Percentiles rank a stretch among this genome's conserved stretches.
These are phyloP conservation scores for Groenewaldozyma tartarivorans DNA, from an alignment of 805 yeast species.

Conservation along the genomic window DNA sequence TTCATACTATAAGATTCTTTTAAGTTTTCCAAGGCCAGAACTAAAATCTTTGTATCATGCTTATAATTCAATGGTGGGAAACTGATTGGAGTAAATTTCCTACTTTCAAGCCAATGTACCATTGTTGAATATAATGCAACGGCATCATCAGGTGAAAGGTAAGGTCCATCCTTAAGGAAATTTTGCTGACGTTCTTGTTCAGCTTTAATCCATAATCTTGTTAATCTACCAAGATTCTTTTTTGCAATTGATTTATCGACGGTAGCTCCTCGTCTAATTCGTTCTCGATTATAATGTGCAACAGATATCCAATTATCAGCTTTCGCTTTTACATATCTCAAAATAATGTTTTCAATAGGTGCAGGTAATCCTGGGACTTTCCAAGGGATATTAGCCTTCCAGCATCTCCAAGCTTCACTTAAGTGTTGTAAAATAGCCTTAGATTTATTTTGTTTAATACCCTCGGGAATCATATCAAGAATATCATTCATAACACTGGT, in stretches of 20 bases:
- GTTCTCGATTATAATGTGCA: constrained; percentile 85
- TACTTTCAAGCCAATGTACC: constrained; percentile 84
- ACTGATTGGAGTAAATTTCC: constrained; percentile 79
- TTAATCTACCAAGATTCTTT: constrained; percentile 84
- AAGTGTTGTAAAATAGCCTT: constrained; percentile 84
- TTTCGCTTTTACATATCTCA: constrained; percentile 84
- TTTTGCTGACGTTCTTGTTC: constrained; percentile 84
- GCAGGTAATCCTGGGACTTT: constrained; percentile 92
- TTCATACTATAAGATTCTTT: constrained; percentile 71
- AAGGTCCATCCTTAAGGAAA: constrained; percentile 81
- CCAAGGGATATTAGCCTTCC: constrained; percentile 99
- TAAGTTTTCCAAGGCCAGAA: constrained; percentile 79
- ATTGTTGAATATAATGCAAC: constrained; percentile 75
- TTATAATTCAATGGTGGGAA: constrained; percentile 89
- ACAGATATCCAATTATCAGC: constrained; percentile 96
- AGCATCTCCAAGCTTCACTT: constrained; percentile 98
- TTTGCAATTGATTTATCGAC: constrained; percentile 92
- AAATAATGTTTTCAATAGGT: constrained; percentile 78
- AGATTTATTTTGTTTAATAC: constrained; percentile 77
- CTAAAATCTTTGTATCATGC: constrained; percentile 84
- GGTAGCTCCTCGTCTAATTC: constrained; percentile 80
- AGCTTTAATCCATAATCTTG: constrained; percentile 83
- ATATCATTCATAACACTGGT: constrained; percentile 95
- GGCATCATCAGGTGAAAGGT: constrained; percentile 77
- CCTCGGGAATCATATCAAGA: constrained; percentile 94